Evolutionary conservation across 2,329 filamentous ascomycete genomes (phyloP), one percentile per base, ranked within the genome.

Genomic region (Chrysosporium queenslandicum): DNA sequence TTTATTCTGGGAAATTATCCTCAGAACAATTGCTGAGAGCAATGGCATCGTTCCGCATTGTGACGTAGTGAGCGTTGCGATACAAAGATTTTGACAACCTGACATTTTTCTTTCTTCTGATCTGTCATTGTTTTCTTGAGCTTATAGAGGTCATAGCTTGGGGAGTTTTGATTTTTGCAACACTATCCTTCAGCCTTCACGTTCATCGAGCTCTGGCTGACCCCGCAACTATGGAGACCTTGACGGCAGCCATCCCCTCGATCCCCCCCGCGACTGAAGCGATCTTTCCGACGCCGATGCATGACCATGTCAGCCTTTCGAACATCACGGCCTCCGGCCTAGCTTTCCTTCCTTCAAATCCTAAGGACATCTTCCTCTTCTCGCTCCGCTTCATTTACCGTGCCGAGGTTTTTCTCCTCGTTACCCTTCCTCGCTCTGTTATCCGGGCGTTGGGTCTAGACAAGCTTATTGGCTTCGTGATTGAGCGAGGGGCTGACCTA

Each of bases 321-420:
- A 42, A 34, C 16, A 34, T 16, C 37, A 49, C 42, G 16, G 25
- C 40, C 11, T 42, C 46, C 21, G 40, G 41, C 23, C 18, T 52
- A 18, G 16, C 46, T 14, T 36, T 52, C 25, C 30, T 52, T 29
- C 23, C 48, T 20, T 29, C 46, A 1, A 36, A 16, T n/a, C 18
- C 47, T 14, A 47, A 42, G 29, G 43, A 54, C 3, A 21, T 55
- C 16, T 36, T 58, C 16, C 41, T 59, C 1, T 36, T 56, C n/a
- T 55, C 58, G 5, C 50, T 59, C 34, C 56, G 56, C 21, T 16
- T 58, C 21, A 36, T 58, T 5, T 59, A 58, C 45, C 54, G 53
- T 14, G 50, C 39, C n/a, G 58, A 59, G 40, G 29, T 55, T 21
- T 58, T 59, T 32, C 39, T 58, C 8, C 54, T 58, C 27, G 50